These are phyloP conservation scores for Melaleuca alternifolia DNA, from an alignment of 345 rosid genomes.

Conservation along the genomic window DNA sequence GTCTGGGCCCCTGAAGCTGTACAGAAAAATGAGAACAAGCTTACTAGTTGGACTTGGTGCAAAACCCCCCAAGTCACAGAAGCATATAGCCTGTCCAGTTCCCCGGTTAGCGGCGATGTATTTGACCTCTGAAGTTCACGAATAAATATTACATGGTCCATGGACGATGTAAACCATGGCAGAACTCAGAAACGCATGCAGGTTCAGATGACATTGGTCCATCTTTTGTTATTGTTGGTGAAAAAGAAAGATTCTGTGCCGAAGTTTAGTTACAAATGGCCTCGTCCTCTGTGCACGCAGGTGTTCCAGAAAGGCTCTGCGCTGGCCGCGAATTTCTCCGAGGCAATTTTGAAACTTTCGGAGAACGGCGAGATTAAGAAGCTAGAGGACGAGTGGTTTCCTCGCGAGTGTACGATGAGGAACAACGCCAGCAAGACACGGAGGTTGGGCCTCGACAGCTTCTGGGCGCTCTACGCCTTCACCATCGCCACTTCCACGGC, in stretches of 20 bases:
- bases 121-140: neutral
- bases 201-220: neutral
- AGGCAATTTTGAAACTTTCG: conserved; percentile 23
- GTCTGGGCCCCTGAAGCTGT: neutral
- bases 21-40: neutral
- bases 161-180: neutral
- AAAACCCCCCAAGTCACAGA: neutral
- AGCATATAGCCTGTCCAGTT: neutral
- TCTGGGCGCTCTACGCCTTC: conserved; percentile 29
- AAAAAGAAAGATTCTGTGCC: neutral
- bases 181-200: neutral
- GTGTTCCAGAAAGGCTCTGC: conserved; percentile 44
- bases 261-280: neutral
- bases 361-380: conserved; percentile 16
- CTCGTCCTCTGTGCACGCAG: conserved; percentile 1
- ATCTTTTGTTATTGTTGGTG: neutral
- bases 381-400: conserved; percentile 25
- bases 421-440: neutral
- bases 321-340: conserved; percentile 23
- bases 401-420: conserved; percentile 5
- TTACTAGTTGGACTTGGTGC: neutral
- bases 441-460: conserved; percentile 22
- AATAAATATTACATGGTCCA: neutral
- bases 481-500: conserved; percentile 22
- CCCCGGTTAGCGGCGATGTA: neutral